Conservation (phyloP, 83 land plant genomes). For the Thuja plicata region DNA sequence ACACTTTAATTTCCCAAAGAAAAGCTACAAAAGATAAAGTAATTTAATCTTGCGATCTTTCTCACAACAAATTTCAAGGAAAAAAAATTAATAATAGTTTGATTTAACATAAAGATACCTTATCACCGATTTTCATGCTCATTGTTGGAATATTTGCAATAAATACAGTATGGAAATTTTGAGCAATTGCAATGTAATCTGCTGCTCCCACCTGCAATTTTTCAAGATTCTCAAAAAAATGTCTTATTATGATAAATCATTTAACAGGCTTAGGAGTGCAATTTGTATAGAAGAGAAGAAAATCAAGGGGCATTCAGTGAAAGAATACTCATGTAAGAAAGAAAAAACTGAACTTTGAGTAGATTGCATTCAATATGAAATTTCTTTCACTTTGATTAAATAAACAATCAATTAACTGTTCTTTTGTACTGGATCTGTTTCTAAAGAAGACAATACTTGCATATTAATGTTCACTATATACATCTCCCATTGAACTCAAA, state of each 20-base stretch:
- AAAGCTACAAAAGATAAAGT: background rate
- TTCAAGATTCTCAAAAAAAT: background rate
- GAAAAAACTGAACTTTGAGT: background rate
- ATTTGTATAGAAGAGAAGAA: background rate
- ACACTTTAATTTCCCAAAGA: no score
- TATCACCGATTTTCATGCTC: constrained; percentile 97
- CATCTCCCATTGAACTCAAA: background rate
- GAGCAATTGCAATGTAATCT: constrained; percentile 93
- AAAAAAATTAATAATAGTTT: background rate
- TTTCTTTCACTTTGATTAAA: background rate
- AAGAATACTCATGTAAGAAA: background rate
- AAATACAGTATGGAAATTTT: constrained; percentile 88
- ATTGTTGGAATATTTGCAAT: constrained; percentile 86
- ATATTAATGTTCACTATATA: background rate
- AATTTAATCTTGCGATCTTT: background rate
- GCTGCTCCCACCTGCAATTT: constrained; percentile 89
- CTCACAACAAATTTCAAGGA: no score
- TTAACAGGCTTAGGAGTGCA: background rate
- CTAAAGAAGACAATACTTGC: background rate
- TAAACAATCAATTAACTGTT: background rate
- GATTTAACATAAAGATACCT: constrained; percentile 47
- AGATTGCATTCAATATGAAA: background rate
- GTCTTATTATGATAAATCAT: background rate
- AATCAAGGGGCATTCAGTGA: background rate
- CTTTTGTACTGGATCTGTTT: background rate